Evolutionary conservation across 148 eudicot species (phyloP), one percentile per base, ranked within the genome.

Genomic region (Persicaria tinctoria): DNA sequence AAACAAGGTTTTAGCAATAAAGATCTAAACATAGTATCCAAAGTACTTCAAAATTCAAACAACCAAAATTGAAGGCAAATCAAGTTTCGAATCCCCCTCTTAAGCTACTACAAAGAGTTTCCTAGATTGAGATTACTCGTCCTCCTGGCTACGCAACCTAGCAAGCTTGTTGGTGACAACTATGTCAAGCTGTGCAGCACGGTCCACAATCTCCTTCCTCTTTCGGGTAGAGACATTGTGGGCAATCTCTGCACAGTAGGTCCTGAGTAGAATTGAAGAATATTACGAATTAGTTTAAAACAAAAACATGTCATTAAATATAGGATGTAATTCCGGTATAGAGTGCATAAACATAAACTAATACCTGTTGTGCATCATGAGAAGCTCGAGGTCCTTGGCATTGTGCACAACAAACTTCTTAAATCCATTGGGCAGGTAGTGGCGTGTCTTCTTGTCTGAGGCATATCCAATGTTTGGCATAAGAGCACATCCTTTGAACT

Each of bases 291-390:
- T 3, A 49, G 51, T 1, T 23, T 23, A 0, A 23, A 23, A 0
- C 0, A 32, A 32, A 32, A 32, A 2, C 41, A 32, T 32, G 27
- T 23, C 27, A 32, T 32, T 32, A 1, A 32, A 32, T 1, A 32
- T 32, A 32, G 2, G 1, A 32, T 32, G 41, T 32, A 1, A 32
- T 32, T 32, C 41, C 0, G 41, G 2, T 32, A 2, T 2, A 32
- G 41, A 32, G 1, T 32, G 41, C 27, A 23, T 23, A 23, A 23
- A 23, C 27, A 23, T 23, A 23, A 32, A 2, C 41, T 32, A 2
- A 70, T 4, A 46, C 87, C 88, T 83, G 82, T 87, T 87, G 79
- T 85, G 88, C 90, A 87, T 87, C 90, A 87, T 85, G 69, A 87
- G 68, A 45, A 87, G 41, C 57, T 85, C 85, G 38, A 87, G 83